phyloP scores from a whole-genome alignment of 176 grass and related monocot genomes.

The Chrysopogon serrulatus region DNA sequence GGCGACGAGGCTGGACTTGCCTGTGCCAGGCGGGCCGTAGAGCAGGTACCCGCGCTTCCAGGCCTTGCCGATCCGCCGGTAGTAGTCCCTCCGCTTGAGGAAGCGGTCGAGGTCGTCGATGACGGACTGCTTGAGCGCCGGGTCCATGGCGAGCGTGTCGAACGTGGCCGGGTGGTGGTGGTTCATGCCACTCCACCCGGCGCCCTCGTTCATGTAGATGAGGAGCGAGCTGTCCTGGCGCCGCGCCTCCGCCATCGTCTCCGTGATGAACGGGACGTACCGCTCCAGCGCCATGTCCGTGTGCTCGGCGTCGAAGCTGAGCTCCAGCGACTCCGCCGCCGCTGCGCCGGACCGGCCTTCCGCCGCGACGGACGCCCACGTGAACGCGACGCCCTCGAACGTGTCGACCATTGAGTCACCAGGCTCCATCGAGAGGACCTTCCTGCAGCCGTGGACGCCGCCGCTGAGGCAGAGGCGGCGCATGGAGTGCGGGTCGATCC shows the following conservation, averaged over 20 bases:
- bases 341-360: background rate
- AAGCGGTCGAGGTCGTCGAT: constrained; percentile 35
- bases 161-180: too few species aligned
- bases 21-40: constrained; percentile 22
- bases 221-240: background rate
- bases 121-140: background rate
- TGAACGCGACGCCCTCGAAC: constrained; percentile 5
- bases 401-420: background rate
- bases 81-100: constrained; percentile 20
- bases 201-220: constrained; percentile 16
- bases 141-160: too few species aligned
- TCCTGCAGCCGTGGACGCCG: background rate
- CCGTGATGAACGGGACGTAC: constrained; percentile 22
- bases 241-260: background rate
- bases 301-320: constrained; percentile 36
- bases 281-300: background rate
- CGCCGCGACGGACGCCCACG: background rate
- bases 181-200: background rate
- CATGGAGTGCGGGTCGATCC: constrained; percentile 6
- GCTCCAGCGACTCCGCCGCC: background rate
- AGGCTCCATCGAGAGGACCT: background rate
- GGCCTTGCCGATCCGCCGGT: constrained; percentile 36
- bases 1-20: constrained; percentile 29
- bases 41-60: constrained; percentile 52
- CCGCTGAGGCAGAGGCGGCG: background rate